Evolutionary conservation across 1,284 basidiomycete genomes (phyloP), one percentile per base, ranked within the genome.

Genomic region (Testicularia cyperi): DNA sequence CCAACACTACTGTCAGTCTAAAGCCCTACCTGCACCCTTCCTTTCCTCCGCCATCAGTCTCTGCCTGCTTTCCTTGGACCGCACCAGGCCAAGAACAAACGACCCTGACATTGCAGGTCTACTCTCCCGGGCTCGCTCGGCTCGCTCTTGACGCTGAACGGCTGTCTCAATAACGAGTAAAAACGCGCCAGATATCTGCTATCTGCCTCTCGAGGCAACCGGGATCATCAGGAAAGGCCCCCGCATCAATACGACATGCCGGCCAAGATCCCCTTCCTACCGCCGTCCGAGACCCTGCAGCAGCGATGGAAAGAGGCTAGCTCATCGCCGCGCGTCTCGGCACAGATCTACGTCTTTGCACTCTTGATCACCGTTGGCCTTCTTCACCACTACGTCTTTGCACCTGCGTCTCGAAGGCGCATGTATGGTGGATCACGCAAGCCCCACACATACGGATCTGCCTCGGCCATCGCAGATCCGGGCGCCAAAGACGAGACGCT

Each of bases 401-500:
- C 46, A 1, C 14, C 45, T 1, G 23, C 41, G 2, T 38, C 44
- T 6, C 29, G 33, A 10, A 35, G 16, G 15, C 18, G 33, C 10
- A 35, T 35, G 8, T 9, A 9, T 6, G 33, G 18, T 10, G 20
- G 6, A 9, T 14, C 8, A 14, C 6, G 18, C 9, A 22, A 35
- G 20, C 18, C 9, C 16, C 10, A 35, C 2, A 43, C 35, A 5
- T 52, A 31, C 10, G 51, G 47, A 0, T 36, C 47, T 10, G 5
- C 7, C 10, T 2, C 29, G 14, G 32, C 51, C 5, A 26, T 37
- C 6, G 9, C 20, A 0, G n/a, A 23, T 4, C 33, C 42, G 5
- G 67, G 61, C 1, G 44, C 38, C 0, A 45, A 68, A 23, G 64
- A 61, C 20, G 67, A 70, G 28, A 51, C 39, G 15, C n/a, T 65